A percentile compares a stretch with the other conserved stretches of the same genome.
These are phyloP conservation scores for Dendrobium huoshanense DNA, from an alignment of 106 monocot species.

Conservation along the genomic window DNA sequence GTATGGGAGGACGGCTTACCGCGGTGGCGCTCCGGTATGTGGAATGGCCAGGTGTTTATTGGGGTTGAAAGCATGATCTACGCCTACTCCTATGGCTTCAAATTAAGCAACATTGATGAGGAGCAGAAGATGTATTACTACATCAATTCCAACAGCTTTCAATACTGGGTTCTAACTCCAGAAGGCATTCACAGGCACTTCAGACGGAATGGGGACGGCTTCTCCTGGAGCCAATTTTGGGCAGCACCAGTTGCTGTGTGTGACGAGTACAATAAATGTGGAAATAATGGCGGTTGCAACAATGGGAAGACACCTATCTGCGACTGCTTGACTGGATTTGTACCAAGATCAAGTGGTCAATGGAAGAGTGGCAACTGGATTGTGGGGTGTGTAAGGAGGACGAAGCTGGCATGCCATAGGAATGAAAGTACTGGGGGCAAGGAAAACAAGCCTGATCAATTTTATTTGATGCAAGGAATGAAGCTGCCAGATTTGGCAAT, in stretches of 20 bases:
- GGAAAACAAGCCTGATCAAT: not conserved
- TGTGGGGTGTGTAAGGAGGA: conserved; percentile 19
- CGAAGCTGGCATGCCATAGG: conserved; percentile 16
- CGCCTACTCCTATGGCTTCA: conserved; percentile 36
- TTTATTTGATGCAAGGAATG: conserved; percentile 5
- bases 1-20: not conserved
- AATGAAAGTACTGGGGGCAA: not conserved
- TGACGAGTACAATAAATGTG: conserved; percentile 41
- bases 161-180: conserved; percentile 20
- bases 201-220: not conserved
- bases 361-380: conserved; percentile 21
- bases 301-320: conserved; percentile 11
- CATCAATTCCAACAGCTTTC: conserved; percentile 14
- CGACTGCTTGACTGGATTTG: conserved; percentile 32
- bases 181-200: conserved; percentile 30
- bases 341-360: conserved; percentile 16
- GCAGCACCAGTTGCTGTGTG: conserved; percentile 30
- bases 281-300: conserved; percentile 24
- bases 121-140: conserved; percentile 25
- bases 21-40: conserved; percentile 25
- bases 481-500: conserved; percentile 29
- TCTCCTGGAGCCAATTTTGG: conserved; percentile 37
- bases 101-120: conserved; percentile 11
- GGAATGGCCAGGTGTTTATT: conserved; percentile 35
- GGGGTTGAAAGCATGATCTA: conserved; percentile 31